Conservation (phyloP, 2,329 filamentous ascomycete species). For the Aspergillus sp. region DNA sequence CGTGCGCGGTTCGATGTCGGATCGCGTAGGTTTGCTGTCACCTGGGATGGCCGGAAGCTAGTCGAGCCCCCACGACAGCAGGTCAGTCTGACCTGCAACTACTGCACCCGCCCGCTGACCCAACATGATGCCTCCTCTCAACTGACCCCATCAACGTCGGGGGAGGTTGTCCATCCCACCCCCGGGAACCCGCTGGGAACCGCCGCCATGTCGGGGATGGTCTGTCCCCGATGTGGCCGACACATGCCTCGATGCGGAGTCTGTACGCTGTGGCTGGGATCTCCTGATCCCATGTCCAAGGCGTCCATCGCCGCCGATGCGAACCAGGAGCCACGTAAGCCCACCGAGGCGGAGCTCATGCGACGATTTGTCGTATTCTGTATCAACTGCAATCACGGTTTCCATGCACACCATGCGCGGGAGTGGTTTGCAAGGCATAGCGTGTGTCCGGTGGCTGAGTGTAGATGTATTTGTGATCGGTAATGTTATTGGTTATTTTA, state of each 20-base stretch:
- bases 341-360: constrained; percentile 47
- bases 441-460: constrained; percentile 42
- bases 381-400: constrained; percentile 62
- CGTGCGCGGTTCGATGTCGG: constrained; percentile 60
- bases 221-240: constrained; percentile 61
- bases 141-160: constrained; percentile 22
- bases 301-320: constrained; percentile 36
- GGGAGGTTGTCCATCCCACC: constrained; percentile 36
- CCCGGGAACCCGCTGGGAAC: constrained; percentile 36
- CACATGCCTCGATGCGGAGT: constrained; percentile 64
- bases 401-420: constrained; percentile 62
- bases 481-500: constrained; percentile 16
- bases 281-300: constrained; percentile 53
- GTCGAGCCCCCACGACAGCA: constrained; percentile 53
- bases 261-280: constrained; percentile 62
- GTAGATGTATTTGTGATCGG: constrained; percentile 41
- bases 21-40: constrained; percentile 53
- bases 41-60: constrained; percentile 49
- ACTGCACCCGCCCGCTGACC: constrained; percentile 59
- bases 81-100: constrained; percentile 58
- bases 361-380: constrained; percentile 60
- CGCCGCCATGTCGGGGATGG: constrained; percentile 46
- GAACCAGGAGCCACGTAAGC: constrained; percentile 22
- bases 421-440: constrained; percentile 55
- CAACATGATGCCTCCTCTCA: constrained; percentile 40